A percentile compares a stretch with the other conserved stretches of the same genome.
Conservation (phyloP, 2,329 filamentous ascomycete species). For the Aspergillus sp. region DNA sequence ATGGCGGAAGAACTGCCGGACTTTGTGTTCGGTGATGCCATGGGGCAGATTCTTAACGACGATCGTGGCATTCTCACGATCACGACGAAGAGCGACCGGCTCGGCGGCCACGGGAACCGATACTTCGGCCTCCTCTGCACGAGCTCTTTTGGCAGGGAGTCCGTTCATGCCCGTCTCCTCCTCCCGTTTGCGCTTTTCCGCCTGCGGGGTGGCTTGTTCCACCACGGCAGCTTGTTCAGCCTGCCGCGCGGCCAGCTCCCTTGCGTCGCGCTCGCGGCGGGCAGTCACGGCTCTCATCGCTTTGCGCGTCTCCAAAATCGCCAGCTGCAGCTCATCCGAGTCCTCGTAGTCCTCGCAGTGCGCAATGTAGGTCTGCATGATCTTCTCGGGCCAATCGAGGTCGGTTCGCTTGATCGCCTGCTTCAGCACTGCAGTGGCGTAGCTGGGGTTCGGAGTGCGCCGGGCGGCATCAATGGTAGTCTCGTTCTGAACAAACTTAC, state of each 20-base stretch:
- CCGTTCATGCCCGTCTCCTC: constrained; percentile 54
- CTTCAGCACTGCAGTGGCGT: constrained; percentile 74
- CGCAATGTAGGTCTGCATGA: constrained; percentile 49
- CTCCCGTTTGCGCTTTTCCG: constrained; percentile 71
- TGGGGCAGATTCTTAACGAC: constrained; percentile 75
- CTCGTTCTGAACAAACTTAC: constrained; percentile 57
- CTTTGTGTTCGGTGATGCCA: constrained; percentile 67
- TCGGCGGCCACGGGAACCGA: constrained; percentile 31
- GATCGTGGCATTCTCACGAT: constrained; percentile 86
- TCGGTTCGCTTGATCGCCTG: constrained; percentile 62
- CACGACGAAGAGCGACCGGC: constrained; percentile 62
- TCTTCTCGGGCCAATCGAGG: constrained; percentile 53
- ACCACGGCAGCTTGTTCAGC: constrained; percentile 26
- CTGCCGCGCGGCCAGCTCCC: constrained; percentile 52
- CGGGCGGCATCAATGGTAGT: constrained; percentile 55
- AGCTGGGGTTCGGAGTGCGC: constrained; percentile 65
- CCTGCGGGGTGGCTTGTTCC: constrained; percentile 26
- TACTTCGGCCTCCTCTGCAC: constrained; percentile 43
- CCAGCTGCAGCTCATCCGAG: constrained; percentile 71
- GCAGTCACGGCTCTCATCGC: constrained; percentile 63
- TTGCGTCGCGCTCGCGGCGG: constrained; percentile 67
- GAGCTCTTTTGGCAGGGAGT: constrained; percentile 68
- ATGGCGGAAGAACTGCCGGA: constrained; percentile 88
- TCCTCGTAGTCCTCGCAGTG: constrained; percentile 87
- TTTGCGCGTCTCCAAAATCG: constrained; percentile 72